Evolutionary conservation across 2,329 filamentous ascomycete genomes (phyloP).

Genomic region (Exophiala lecanii-corni): DNA sequence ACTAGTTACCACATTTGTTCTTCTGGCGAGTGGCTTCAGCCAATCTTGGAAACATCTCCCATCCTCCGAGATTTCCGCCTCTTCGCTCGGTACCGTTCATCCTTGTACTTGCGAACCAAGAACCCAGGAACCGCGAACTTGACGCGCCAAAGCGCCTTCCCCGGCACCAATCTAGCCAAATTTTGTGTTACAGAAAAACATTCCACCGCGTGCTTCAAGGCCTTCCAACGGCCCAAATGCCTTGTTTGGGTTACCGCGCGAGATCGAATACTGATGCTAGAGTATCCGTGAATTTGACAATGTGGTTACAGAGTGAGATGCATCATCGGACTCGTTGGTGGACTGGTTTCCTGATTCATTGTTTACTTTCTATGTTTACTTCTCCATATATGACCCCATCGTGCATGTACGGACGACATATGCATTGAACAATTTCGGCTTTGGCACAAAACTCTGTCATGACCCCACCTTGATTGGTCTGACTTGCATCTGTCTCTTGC

Average conservation of each 20-base stretch:
- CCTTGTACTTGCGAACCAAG: constrained; percentile 10
- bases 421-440: constrained; percentile 22
- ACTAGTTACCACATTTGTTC: background rate
- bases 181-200: constrained; percentile 7
- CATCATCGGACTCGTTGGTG: too few species aligned
- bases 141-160: constrained; percentile 16
- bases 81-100: constrained; percentile 11
- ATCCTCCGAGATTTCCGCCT: background rate
- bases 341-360: constrained; percentile 7
- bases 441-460: constrained; percentile 19
- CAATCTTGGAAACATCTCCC: constrained; percentile 3
- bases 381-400: constrained; percentile 2
- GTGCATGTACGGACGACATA: constrained; percentile 14
- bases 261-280: too few species aligned
- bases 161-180: constrained; percentile 16
- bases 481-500: constrained; percentile 10
- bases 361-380: constrained; percentile 11
- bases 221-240: background rate
- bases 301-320: too few species aligned
- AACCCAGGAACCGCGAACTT: constrained; percentile 17
- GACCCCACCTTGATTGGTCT: constrained; percentile 14
- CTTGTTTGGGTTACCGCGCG: too few species aligned
- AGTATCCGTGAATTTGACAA: too few species aligned
- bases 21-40: background rate
- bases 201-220: constrained; percentile 12